These are phyloP conservation scores for Micromonas pusilla DNA, from an alignment of 139 green algal species.

Conservation along the genomic window DNA sequence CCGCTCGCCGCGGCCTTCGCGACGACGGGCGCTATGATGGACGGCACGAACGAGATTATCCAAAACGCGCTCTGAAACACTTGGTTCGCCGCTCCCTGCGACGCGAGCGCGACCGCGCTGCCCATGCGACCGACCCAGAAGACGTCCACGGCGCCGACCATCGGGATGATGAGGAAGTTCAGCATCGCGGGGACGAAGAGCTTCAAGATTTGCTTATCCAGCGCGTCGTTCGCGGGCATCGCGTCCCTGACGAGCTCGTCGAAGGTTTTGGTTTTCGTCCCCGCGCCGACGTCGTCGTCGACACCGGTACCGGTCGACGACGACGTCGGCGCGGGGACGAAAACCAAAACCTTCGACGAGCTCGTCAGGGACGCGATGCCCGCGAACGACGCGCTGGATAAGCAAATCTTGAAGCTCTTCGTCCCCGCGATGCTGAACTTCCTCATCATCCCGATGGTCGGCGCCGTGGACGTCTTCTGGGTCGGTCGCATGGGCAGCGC, in stretches of 20 bases:
- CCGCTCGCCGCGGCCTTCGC: conserved; percentile 24
- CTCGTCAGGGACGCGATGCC: conserved; percentile 1
- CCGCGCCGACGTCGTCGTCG: background rate
- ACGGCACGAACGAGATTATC: conserved; percentile 35
- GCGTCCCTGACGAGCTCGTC: background rate
- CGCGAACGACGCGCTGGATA: conserved; percentile 26
- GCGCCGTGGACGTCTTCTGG: conserved; percentile 31
- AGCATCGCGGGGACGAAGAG: conserved; percentile 25
- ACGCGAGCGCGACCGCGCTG: conserved; percentile 22
- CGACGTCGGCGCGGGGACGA: background rate
- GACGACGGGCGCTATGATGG: conserved; percentile 26
- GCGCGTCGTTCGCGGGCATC: conserved; percentile 20
- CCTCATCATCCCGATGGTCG: conserved; percentile 31
- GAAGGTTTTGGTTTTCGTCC: background rate
- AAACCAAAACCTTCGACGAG: background rate
- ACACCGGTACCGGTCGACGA: no score
- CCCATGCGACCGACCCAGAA: conserved; percentile 32
- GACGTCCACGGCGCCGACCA: conserved; percentile 28
- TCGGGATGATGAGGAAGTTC: conserved; percentile 34
- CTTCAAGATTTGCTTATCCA: conserved; percentile 23
- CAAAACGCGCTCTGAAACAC: conserved; percentile 31
- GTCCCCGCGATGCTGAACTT: conserved; percentile 31
- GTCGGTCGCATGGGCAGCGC: conserved; percentile 25
- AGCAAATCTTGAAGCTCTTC: conserved; percentile 18
- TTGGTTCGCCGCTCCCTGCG: conserved; percentile 31